phyloP scores from a whole-genome alignment of 2,329 filamentous ascomycete species.

The Hypoxylon sp. region DNA sequence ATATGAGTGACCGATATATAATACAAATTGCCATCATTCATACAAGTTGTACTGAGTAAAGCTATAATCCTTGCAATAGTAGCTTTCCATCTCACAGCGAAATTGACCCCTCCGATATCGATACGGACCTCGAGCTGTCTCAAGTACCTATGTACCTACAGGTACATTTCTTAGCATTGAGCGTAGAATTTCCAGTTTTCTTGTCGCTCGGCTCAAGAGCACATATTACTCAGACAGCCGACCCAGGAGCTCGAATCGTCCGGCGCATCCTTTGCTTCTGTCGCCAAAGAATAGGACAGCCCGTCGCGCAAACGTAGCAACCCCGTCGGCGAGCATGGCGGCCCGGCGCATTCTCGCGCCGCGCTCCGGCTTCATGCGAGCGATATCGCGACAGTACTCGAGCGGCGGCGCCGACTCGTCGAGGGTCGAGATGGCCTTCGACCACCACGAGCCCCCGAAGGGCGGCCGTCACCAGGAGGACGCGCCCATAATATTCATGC shows the following conservation, averaged over 20 bases:
- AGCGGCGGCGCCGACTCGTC: neutral
- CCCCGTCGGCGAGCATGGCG: slow-evolving; percentile 18
- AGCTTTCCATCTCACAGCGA: too few species aligned
- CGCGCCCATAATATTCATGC: slow-evolving; percentile 82
- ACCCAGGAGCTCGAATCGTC: neutral
- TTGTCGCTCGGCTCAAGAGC: neutral
- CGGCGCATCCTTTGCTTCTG: neutral
- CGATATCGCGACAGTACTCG: slow-evolving; percentile 25
- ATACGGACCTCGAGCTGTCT: slow-evolving; percentile 2
- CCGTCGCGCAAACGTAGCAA: neutral
- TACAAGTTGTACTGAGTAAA: too few species aligned
- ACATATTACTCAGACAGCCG: neutral
- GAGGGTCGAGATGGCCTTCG: slow-evolving; percentile 61
- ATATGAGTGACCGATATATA: too few species aligned
- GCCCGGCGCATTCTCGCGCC: slow-evolving; percentile 27
- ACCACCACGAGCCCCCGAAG: slow-evolving; percentile 68
- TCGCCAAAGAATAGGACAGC: neutral
- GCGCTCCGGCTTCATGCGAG: slow-evolving; percentile 20
- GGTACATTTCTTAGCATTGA: slow-evolving; percentile 1
- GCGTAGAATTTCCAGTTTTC: neutral
- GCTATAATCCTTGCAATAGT: too few species aligned
- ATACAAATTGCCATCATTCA: too few species aligned
- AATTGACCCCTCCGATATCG: slow-evolving; percentile 31
- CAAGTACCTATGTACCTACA: slow-evolving; percentile 7
- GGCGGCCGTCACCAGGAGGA: slow-evolving; percentile 52